Evolutionary conservation across 2,329 filamentous ascomycete species (phyloP), one percentile per base, ranked within the genome.

Genomic region (Exophiala phaeomuriformis): DNA sequence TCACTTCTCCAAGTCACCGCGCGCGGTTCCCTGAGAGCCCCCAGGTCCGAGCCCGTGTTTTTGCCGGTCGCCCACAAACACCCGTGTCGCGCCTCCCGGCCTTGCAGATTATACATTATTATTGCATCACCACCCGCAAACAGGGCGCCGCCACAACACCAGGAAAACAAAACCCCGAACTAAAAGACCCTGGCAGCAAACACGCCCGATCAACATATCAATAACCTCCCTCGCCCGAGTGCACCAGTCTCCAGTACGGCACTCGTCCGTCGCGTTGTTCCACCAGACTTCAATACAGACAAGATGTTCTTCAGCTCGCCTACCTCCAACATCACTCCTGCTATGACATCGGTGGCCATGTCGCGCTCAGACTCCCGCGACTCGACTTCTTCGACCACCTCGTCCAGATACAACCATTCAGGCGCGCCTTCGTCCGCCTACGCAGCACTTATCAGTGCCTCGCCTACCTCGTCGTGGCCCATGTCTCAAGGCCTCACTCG

Each of bases 311-410:
- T 62, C 55, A 48, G 58, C 19, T 63, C 61, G 28, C 58, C 61
- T 49, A 58, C 56, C 30, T 56, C 57, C 37, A 62, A 57, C 52
- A 60, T 63, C 44, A 61, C 61, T 27, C 61, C 61, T 7, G 57
- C 58, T n/a, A 51, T 57, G 43, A 56, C 59, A 31, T 62, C 60
- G 33, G 56, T 62, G 44, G 60, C 57, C 52, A 63, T 63, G 61
- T 61, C 61, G 58, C 60, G 61, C 29, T 61, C 60, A 33, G 60
- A 61, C 41, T 63, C 61, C 19, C 61, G 60, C 49, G 61, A 63
- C 53, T 62, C 61, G 8, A 61, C 57, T 40, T 32, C 42, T 1
- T 61, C 58, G 12, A 53, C 35, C 31, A 50, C 47, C 5, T 55
- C 49, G n/a, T 47, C 53, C 52, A 50, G 35, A 36, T 53, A 51